A percentile compares a stretch with the other conserved stretches of the same genome.
Conservation (phyloP, 139 green algal species). For the Coelastrella sp. region DNA sequence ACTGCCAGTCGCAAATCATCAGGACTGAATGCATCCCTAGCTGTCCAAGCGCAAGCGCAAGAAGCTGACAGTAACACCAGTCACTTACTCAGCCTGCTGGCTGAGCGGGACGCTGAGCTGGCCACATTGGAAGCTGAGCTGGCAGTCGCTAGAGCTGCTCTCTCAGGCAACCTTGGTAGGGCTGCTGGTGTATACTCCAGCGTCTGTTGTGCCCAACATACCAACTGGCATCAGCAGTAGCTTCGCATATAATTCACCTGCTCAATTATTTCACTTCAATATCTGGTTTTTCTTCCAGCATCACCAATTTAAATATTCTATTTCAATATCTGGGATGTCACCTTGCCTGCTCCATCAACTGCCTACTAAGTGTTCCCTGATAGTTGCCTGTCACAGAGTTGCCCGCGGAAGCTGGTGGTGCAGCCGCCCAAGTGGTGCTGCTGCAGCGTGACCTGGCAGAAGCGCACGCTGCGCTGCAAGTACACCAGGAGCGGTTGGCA, state of each 20-base stretch:
- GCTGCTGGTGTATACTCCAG: background rate
- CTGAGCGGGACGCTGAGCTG: conserved; percentile 62
- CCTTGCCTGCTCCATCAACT: too few species aligned
- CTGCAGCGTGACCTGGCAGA: conserved; percentile 47
- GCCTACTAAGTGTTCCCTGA: too few species aligned
- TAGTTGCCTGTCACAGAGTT: background rate
- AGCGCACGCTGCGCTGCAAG: conserved; percentile 26
- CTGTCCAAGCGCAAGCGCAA: too few species aligned
- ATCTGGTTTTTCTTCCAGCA: too few species aligned
- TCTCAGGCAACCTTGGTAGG: conserved; percentile 1
- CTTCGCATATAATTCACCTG: too few species aligned
- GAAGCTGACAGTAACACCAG: background rate
- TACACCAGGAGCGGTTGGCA: conserved; percentile 52
- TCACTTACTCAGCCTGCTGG: conserved; percentile 21
- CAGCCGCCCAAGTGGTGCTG: conserved; percentile 37
- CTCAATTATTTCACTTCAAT: too few species aligned
- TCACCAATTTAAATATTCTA: too few species aligned
- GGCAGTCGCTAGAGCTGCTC: conserved; percentile 1
- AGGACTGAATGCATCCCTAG: too few species aligned
- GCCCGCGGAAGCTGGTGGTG: background rate
- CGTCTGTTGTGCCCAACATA: too few species aligned
- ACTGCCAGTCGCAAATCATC: too few species aligned
- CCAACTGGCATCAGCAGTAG: too few species aligned
- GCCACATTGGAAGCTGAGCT: conserved; percentile 41
- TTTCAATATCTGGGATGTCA: too few species aligned